Base-by-base conservation (phyloP, 768 basidiomycete genomes). In the Suillus placidus region DNA sequence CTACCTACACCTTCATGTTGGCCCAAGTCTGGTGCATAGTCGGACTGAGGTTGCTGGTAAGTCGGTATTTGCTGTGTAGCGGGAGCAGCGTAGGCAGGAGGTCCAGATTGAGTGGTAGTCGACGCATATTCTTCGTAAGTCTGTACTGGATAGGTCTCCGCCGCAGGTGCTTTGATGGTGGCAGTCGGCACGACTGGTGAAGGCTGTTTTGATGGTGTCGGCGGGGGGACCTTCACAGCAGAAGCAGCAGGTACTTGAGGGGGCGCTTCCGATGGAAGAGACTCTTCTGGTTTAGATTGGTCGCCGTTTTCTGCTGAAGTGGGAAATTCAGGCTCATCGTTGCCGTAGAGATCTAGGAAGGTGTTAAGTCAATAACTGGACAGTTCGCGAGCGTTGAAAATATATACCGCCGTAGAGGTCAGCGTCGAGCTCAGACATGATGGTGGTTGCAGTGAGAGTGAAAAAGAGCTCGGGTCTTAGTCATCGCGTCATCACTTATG, bases 321-420 rank as follows among this genome's bases (percentile, higher is more conserved):
- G 62, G 80, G 77, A 65, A 85, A 86, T 61, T 90, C 90, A 18
- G 80, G 73, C 67, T 91, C 91, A 61, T 84, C 85, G 60, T 80
- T 82, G 58, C 82, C 84, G 73, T 93, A 93, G 56, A 93, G 86
- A 74, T 92, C 91, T 1, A 65, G 38, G 10, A 62, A 18, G n/a
- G 16, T 3, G 43, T 63, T 38, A 66, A 61, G 35, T 45, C 54
- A 47, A 38, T 14, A 61, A 60, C 26, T 10, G 37, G 42, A 34
- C 4, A 6, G 37, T 23, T 52, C 14, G 16, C 58, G 63, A 47
- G 30, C 35, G 47, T 32, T 66, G 10, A 54, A 32, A 47, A 61
- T 1, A 30, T 88, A 64, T 74, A 92, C 94, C 94, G 72, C 93
- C 92, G 73, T 95, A 95, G 62, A 95, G 85, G 77, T 95, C 94